Evolutionary conservation across 352 stramenopile genomes (phyloP).

Genomic region (Pythium rhizo-oryzae): DNA sequence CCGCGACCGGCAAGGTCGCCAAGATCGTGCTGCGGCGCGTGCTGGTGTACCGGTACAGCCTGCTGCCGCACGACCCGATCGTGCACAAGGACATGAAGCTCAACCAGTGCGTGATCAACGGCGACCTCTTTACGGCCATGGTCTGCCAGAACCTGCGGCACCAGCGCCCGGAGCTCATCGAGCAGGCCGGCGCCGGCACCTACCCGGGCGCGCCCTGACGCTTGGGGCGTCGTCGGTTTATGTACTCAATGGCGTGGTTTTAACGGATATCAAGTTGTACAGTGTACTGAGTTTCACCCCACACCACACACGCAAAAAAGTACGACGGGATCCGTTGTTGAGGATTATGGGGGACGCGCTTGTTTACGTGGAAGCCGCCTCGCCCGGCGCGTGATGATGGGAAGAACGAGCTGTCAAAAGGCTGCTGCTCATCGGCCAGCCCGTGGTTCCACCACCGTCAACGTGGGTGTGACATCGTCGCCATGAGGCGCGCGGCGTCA

Average conservation of each 20-base stretch:
- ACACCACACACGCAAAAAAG: conserved; percentile 6
- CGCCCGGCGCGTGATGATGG: neutral
- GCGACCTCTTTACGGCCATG: conserved; percentile 30
- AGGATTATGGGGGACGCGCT: conserved; percentile 16
- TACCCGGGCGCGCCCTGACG: neutral
- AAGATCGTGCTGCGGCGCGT: conserved; percentile 32
- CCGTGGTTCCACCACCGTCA: neutral
- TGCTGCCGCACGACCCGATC: conserved; percentile 22
- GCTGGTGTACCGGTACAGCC: conserved; percentile 29
- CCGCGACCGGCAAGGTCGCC: conserved; percentile 18
- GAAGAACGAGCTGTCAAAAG: neutral
- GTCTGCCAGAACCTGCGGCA: conserved; percentile 30
- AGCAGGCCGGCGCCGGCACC: conserved; percentile 16
- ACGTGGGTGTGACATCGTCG: neutral
- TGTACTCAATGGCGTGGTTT: neutral
- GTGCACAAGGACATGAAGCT: conserved; percentile 32
- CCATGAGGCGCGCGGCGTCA: too few relatives aligned
- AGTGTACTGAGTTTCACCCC: neutral
- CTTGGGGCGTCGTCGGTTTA: neutral
- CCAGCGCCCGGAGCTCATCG: conserved; percentile 23
- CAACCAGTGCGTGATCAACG: conserved; percentile 30
- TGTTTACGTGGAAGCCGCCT: conserved; percentile 6
- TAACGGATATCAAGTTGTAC: conserved; percentile 5
- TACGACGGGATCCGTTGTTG: neutral
- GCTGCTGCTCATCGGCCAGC: neutral